Conservation (phyloP, 1,284 basidiomycete genomes). For the Apiotrichum porosum region DNA sequence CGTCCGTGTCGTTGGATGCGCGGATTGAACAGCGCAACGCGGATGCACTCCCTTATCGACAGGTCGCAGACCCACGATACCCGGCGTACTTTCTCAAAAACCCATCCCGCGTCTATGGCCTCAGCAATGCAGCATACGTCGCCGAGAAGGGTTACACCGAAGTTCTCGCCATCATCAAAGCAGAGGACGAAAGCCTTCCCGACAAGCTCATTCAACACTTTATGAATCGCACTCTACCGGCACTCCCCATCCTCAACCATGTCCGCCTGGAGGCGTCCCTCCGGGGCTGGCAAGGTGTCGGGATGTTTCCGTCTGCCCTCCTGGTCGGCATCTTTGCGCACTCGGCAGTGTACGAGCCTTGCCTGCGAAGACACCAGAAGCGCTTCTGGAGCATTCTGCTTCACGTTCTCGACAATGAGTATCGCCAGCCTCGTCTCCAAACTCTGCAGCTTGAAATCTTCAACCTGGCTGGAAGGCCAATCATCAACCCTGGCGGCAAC, state of each 20-base stretch:
- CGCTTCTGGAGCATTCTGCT: slow-evolving; percentile 17
- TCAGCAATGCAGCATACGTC: slow-evolving; percentile 12
- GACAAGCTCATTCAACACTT: slow-evolving; percentile 18
- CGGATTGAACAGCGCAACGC: slow-evolving; percentile 7
- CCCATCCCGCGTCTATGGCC: slow-evolving; percentile 16
- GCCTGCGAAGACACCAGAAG: slow-evolving; percentile 5
- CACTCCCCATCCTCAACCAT: slow-evolving; percentile 24
- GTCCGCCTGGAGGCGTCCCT: slow-evolving; percentile 20
- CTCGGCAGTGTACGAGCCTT: slow-evolving; percentile 18
- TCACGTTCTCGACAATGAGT: slow-evolving; percentile 23
- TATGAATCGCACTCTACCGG: slow-evolving; percentile 18
- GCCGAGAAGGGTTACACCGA: slow-evolving; percentile 17
- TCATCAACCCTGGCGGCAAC: slow-evolving; percentile 22
- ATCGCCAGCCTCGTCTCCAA: slow-evolving; percentile 20
- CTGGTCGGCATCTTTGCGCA: slow-evolving; percentile 23
- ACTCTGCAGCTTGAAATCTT: slow-evolving; percentile 24
- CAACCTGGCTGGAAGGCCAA: slow-evolving; percentile 21
- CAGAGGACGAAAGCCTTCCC: slow-evolving; percentile 7
- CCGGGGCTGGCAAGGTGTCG: slow-evolving; percentile 11
- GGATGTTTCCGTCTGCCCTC: slow-evolving; percentile 20
- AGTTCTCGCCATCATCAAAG: slow-evolving; percentile 4
- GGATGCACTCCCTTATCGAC: slow-evolving; percentile 13
- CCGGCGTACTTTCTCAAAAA: slow-evolving; percentile 23
- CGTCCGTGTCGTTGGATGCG: slow-evolving; percentile 11
- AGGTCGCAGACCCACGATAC: slow-evolving; percentile 17